Evolutionary conservation across 805 yeast genomes (phyloP).

Genomic region (Pichia membranifaciens): DNA sequence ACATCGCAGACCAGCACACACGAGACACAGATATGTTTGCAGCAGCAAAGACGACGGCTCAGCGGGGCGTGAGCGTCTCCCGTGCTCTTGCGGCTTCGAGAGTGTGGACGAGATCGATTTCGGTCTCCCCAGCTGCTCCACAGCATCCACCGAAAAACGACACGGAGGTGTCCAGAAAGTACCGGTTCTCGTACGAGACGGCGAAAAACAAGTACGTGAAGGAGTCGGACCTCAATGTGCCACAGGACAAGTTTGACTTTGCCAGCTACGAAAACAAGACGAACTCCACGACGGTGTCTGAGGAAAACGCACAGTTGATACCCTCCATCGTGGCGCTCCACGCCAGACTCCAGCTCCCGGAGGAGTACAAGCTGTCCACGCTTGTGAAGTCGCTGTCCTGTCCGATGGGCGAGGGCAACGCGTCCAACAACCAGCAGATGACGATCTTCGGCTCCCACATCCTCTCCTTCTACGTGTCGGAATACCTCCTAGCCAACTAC

Average conservation of each 20-base stretch:
- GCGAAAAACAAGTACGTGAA: conserved; percentile 20
- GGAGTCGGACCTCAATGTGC: conserved; percentile 14
- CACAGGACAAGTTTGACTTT: conserved; percentile 27
- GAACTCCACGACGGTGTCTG: conserved; percentile 32
- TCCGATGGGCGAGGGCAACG: conserved; percentile 37
- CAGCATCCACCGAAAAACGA: conserved; percentile 9
- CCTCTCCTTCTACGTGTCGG: conserved; percentile 68
- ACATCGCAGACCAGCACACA: too few relatives aligned
- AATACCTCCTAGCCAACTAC: conserved; percentile 64
- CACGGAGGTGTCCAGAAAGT: conserved; percentile 5
- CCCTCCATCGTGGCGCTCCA: conserved; percentile 78
- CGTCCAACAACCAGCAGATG: conserved; percentile 63
- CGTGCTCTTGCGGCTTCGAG: not conserved
- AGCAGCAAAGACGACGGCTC: too few relatives aligned
- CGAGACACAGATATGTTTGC: too few relatives aligned
- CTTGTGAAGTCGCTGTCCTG: conserved; percentile 80
- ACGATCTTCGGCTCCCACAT: conserved; percentile 77
- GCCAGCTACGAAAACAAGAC: conserved; percentile 28
- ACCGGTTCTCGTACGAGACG: conserved; percentile 26
- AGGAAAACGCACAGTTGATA: conserved; percentile 49
- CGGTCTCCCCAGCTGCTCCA: conserved; percentile 15
- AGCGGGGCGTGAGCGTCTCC: too few relatives aligned
- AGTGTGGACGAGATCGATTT: conserved; percentile 2
- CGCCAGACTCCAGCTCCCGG: conserved; percentile 63
- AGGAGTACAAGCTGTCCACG: conserved; percentile 51